Base-by-base conservation (phyloP, 176 grass and related monocot genomes). In the Carex cristatella region DNA sequence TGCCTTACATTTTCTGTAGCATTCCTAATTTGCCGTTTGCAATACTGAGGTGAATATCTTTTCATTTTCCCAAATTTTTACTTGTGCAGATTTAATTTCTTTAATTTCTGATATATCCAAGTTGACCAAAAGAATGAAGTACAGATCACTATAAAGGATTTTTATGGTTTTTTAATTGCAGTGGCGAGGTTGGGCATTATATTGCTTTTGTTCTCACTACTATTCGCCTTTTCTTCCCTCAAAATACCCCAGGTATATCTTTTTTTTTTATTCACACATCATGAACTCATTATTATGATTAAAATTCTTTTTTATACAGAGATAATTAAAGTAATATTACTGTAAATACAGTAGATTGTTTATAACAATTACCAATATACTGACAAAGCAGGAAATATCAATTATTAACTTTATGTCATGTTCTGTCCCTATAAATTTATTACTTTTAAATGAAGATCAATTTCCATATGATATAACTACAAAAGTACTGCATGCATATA, bases 1-100 rank as follows among this genome's bases (percentile, higher is more conserved):
- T 98, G 80, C 95, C 95, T 79, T 98, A 98, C 73, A 87, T 98
- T 61, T 95, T 94, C 91, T 92, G 93, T 64, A 98, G 89, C 37
- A 82, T 95, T 48, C 95, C 95, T 16, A 66, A 69, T 51, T 10
- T 63, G 53, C 72, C 69, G 81, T 14, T 84, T 94, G 9, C 90
- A 92, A 70, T 81, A 32, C 79, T 72, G 89, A 14, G 51, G 94
- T 53, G 90, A 91, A 90, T 48, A 82, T 82, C 10, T 61, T 57
- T 81, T 63, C 30, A 37, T 27, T 51, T 57, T 71, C 35, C 49
- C 67, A 10, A 69, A 46, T 57, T 61, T 61, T 13, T 13, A 38
- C 16, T 80, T 23, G 16, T 54, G 68, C 1, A 44, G 62, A 16
- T n/a, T 81, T 44, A 4, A 63, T 58, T 19, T 49, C 15, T 63